Conservation (phyloP, 805 yeast genomes). For the Yamadazyma insecticola region DNA sequence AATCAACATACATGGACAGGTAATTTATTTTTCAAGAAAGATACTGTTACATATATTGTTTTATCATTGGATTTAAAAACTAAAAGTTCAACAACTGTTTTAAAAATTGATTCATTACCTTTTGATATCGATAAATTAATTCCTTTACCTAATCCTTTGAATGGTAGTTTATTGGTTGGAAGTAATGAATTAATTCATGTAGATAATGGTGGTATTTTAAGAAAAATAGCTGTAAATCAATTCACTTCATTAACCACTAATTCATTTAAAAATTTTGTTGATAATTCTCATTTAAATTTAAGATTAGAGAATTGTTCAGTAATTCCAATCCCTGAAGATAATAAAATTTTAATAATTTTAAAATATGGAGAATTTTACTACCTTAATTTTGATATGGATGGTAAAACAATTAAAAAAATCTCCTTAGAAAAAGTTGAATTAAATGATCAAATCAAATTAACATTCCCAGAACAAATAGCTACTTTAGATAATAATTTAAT, state of each 20-base stretch:
- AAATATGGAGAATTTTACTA: slow-evolving; percentile 30
- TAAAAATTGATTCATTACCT: slow-evolving; percentile 62
- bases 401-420: slow-evolving; percentile 35
- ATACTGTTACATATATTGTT: slow-evolving; percentile 57
- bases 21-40: slow-evolving; percentile 53
- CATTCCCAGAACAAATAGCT: slow-evolving; percentile 38
- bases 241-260: slow-evolving; percentile 39
- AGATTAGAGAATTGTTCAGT: slow-evolving; percentile 50
- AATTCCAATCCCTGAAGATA: slow-evolving; percentile 31
- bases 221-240: slow-evolving; percentile 59
- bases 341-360: slow-evolving; percentile 27
- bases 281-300: slow-evolving; percentile 48
- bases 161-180: slow-evolving; percentile 69
- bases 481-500: slow-evolving; percentile 39
- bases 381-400: slow-evolving; percentile 37
- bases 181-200: slow-evolving; percentile 73
- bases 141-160: slow-evolving; percentile 60
- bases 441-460: slow-evolving; percentile 30
- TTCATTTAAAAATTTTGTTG: slow-evolving; percentile 33
- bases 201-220: slow-evolving; percentile 68
- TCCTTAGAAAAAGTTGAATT: slow-evolving; percentile 27
- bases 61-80: slow-evolving; percentile 61
- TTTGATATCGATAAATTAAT: slow-evolving; percentile 64
- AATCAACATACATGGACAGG: slow-evolving; percentile 74
- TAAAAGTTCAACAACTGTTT: slow-evolving; percentile 60